Conservation (phyloP, 345 rosid species). For the Barbarea vulgaris region DNA sequence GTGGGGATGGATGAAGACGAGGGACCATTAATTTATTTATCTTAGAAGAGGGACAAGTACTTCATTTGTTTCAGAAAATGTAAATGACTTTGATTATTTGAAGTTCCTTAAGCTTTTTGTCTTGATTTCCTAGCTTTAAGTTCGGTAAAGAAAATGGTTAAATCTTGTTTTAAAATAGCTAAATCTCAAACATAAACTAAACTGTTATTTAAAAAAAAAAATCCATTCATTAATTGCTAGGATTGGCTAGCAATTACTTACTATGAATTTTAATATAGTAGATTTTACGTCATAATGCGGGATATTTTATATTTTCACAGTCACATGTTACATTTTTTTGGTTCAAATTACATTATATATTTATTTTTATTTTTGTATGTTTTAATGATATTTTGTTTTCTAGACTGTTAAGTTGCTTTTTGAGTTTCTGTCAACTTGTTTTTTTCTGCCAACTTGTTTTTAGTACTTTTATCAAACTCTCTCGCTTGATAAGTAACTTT, state of each 20-base stretch:
- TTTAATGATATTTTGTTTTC: slow-evolving; percentile 19
- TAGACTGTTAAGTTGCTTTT: slow-evolving; percentile 29
- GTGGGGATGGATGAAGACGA: slow-evolving; percentile 12
- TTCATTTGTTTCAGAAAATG: not conserved
- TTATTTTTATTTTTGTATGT: not conserved
- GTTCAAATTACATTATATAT: not conserved
- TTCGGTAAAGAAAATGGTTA: not conserved
- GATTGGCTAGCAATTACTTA: not conserved
- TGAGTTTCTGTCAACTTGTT: slow-evolving; percentile 30
- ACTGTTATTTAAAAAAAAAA: too few relatives aligned
- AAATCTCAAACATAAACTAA: not conserved
- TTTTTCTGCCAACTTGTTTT: slow-evolving; percentile 33
- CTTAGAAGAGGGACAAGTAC: slow-evolving; percentile 13
- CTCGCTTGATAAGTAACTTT: not conserved
- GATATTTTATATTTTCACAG: not conserved
- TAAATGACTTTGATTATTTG: slow-evolving; percentile 17
- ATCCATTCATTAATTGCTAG: not conserved
- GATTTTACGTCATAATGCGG: not conserved
- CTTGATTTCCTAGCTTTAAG: not conserved
- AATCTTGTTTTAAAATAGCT: not conserved
- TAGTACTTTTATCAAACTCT: slow-evolving; percentile 1
- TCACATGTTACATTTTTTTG: not conserved
- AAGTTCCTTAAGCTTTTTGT: not conserved
- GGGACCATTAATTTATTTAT: slow-evolving; percentile 17
- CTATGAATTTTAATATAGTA: not conserved